phyloP scores from a whole-genome alignment of 306 rosid species.

The Medicago ruthenica region DNA sequence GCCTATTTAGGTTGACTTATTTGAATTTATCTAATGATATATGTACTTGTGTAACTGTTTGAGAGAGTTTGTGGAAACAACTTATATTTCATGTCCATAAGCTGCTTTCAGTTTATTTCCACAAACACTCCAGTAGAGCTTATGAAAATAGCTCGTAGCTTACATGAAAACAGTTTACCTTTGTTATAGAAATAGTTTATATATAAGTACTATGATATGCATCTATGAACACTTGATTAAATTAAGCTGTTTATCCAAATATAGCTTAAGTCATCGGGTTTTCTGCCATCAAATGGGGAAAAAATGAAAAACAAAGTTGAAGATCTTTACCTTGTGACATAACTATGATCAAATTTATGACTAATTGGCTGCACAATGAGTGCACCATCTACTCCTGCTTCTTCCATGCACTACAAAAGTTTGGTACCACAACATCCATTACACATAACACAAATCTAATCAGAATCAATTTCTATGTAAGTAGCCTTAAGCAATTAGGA shows the following conservation, averaged over 20 bases:
- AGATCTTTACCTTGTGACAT: constrained; percentile 76
- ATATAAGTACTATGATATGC: background rate
- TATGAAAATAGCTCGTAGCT: background rate
- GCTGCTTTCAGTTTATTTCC: background rate
- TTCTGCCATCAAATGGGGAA: constrained; percentile 27
- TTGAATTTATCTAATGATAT: background rate
- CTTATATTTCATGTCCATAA: background rate
- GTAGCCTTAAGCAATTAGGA: constrained; percentile 5
- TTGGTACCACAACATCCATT: background rate
- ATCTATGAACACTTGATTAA: too few species aligned
- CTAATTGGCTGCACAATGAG: constrained; percentile 92
- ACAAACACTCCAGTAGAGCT: background rate
- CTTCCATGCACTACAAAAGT: constrained; percentile 75
- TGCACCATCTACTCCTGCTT: constrained; percentile 88
- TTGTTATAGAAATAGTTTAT: too few species aligned
- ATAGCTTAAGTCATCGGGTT: background rate
- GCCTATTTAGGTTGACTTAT: background rate
- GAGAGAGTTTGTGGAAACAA: background rate
- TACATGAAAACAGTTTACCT: background rate
- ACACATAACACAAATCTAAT: constrained; percentile 3
- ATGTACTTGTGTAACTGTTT: background rate
- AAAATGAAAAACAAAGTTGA: background rate
- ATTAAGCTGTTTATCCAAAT: background rate
- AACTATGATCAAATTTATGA: constrained; percentile 85
- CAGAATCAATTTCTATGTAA: constrained; percentile 32